Conservation (phyloP, 1,284 basidiomycete species). For the Trichosporon sp. region DNA sequence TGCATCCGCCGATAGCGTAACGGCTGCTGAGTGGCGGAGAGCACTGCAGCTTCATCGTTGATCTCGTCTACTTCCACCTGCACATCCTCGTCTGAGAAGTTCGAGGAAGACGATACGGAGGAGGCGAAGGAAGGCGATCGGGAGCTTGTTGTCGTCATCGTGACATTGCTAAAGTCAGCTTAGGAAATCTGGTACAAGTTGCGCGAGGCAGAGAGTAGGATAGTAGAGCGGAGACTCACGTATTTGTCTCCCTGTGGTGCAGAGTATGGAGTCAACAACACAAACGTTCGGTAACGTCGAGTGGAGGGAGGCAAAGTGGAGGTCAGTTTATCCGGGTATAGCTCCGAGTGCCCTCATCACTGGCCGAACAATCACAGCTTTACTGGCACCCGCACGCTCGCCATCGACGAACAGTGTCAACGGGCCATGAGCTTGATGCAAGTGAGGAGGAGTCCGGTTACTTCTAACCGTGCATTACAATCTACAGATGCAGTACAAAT, state of each 20-base stretch:
- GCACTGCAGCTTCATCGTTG: background rate
- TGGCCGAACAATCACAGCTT: background rate
- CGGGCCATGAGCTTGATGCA: too few species aligned
- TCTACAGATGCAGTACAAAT: background rate
- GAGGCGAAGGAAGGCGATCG: background rate
- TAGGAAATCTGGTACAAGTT: too few species aligned
- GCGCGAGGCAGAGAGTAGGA: too few species aligned
- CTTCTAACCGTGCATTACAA: constrained; percentile 1
- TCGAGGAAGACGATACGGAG: background rate
- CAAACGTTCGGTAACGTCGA: background rate
- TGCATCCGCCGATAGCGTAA: background rate
- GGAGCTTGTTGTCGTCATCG: background rate
- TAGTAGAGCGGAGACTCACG: too few species aligned
- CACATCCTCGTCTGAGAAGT: background rate
- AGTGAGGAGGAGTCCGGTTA: background rate
- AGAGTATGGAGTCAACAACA: too few species aligned
- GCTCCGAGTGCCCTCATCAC: background rate
- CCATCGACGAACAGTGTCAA: background rate
- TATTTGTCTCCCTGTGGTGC: too few species aligned
- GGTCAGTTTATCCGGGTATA: background rate
- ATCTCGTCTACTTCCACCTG: background rate
- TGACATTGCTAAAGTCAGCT: background rate
- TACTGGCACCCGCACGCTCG: too few species aligned
- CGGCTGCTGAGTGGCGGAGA: background rate
- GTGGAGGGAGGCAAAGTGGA: background rate